phyloP scores from a whole-genome alignment of 257 asterid species.

The Nicotiana attenuata region DNA sequence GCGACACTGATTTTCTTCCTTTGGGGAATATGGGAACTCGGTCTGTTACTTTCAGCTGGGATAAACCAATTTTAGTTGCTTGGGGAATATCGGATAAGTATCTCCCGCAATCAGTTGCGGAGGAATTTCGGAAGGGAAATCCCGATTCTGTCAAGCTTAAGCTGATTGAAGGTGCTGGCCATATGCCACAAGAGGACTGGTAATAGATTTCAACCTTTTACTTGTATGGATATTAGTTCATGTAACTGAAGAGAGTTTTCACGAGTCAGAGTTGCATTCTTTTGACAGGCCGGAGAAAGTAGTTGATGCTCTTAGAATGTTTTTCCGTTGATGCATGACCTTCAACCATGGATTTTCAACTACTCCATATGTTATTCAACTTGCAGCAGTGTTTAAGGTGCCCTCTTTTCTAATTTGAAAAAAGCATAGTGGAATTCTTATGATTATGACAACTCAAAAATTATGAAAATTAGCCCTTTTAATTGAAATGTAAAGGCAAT shows the following conservation, averaged over 20 bases:
- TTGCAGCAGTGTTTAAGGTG: not conserved
- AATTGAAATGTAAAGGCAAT: not conserved
- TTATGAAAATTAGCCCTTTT: no score
- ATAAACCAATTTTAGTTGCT: constrained; percentile 63
- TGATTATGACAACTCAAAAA: not conserved
- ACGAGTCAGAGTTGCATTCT: not conserved
- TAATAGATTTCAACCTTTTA: constrained; percentile 22
- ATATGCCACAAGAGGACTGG: constrained; percentile 99
- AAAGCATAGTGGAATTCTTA: not conserved
- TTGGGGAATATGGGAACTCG: not conserved
- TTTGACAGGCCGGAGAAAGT: constrained; percentile 88
- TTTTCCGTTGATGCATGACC: constrained; percentile 26
- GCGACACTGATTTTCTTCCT: not conserved
- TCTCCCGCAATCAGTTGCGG: constrained; percentile 87
- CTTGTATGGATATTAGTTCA: constrained; percentile 5
- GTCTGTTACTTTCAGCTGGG: constrained; percentile 59
- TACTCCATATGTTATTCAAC: not conserved
- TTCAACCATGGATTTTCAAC: not conserved
- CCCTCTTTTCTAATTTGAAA: not conserved
- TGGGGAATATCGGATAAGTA: constrained; percentile 98
- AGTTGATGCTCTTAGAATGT: constrained; percentile 53
- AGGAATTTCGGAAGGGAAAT: constrained; percentile 70
- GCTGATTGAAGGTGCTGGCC: constrained; percentile 97
- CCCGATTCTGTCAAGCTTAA: constrained; percentile 50
- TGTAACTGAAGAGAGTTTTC: not conserved